Evolutionary conservation across 305 asterid species (phyloP).

Genomic region (Fraxinus dipetala): DNA sequence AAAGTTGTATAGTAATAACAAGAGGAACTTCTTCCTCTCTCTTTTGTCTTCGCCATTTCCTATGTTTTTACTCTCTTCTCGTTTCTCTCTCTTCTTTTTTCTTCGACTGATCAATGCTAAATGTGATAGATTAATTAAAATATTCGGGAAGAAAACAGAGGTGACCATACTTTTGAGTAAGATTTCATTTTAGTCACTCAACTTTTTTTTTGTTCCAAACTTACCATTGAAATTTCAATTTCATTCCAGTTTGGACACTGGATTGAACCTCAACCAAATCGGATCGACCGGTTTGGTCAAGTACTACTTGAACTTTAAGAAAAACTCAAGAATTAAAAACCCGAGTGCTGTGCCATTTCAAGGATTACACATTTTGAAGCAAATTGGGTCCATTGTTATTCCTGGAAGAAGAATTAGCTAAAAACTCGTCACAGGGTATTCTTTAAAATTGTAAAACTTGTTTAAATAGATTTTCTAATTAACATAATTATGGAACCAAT

Average conservation of each 20-base stretch:
- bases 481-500: too few species aligned
- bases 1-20: conserved; percentile 31
- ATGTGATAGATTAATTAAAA: conserved; percentile 6
- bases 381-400: not conserved
- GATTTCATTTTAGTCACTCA: not conserved
- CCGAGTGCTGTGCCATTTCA: not conserved
- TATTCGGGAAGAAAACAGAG: not conserved
- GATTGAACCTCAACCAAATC: not conserved
- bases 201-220: not conserved
- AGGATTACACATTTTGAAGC: not conserved
- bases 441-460: too few species aligned
- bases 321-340: not conserved
- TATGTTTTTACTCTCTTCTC: conserved; percentile 31
- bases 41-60: conserved; percentile 69
- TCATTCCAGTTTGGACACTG: not conserved
- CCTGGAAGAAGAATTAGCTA: not conserved
- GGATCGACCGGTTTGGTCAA: not conserved
- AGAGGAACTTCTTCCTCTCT: conserved; percentile 44
- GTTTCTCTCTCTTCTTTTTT: conserved; percentile 21
- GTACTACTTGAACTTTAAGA: too few species aligned
- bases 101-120: conserved; percentile 33
- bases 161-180: not conserved
- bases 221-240: conserved; percentile 5
- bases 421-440: not conserved
- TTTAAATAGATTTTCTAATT: too few species aligned